Evolutionary conservation across 2,329 filamentous ascomycete species (phyloP).

Genomic region (Curvularia eragrostidis): DNA sequence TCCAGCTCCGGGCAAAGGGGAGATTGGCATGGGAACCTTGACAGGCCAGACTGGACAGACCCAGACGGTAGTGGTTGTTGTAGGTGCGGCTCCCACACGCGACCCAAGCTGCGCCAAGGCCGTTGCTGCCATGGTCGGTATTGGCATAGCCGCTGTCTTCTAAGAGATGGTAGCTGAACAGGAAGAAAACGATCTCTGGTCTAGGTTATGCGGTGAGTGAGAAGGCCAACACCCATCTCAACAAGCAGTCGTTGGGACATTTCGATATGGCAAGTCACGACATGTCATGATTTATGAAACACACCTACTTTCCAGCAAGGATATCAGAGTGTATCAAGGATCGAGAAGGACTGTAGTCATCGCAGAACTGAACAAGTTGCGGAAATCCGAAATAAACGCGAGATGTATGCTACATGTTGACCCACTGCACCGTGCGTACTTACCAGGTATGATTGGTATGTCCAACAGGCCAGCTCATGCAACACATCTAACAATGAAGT

Average conservation of each 20-base stretch:
- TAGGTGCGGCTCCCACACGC: conserved; percentile 32
- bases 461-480: too few relatives aligned
- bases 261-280: background rate
- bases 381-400: conserved; percentile 10
- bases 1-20: conserved; percentile 37
- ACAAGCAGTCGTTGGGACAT: conserved; percentile 3
- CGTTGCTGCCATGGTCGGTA: conserved; percentile 31
- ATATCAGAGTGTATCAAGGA: background rate
- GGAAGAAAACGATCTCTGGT: background rate
- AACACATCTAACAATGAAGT: too few relatives aligned
- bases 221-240: conserved; percentile 1
- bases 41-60: conserved; percentile 38
- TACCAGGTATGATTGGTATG: too few relatives aligned
- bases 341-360: background rate
- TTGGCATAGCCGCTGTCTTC: conserved; percentile 32
- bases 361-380: background rate
- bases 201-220: background rate
- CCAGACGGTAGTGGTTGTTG: conserved; percentile 34
- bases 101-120: conserved; percentile 23
- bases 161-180: conserved; percentile 10
- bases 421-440: conserved; percentile 5
- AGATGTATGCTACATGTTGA: background rate
- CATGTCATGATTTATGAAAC: conserved; percentile 9
- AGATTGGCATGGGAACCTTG: conserved; percentile 47
- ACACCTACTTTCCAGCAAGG: conserved; percentile 4